Evolutionary conservation across 2,329 filamentous ascomycete species (phyloP), one percentile per base, ranked within the genome.

Genomic region (Epichloe sibirici): DNA sequence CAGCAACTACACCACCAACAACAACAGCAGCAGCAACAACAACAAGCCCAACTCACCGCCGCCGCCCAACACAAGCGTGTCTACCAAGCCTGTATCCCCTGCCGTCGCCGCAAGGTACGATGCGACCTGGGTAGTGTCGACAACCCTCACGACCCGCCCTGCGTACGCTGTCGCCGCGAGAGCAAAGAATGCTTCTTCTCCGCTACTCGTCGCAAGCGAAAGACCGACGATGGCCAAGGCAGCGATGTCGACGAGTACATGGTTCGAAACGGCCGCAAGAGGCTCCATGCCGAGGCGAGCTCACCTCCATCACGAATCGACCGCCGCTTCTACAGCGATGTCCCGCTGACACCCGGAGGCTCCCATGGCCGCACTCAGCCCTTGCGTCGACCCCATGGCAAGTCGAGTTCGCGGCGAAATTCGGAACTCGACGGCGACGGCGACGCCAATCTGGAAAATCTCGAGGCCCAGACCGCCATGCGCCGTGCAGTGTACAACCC

Each of bases 171-270:
- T 67, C 85, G 90, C 51, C 84, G 93, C 59, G 93, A 98, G 74
- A 89, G 85, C 72, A 97, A 97, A 69, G 86, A 95, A 63, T 98
- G 93, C 74, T 95, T 86, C 77, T 98, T 98, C 74, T 95, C 90
- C 57, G 88, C 90, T 21, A 97, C 90, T 35, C 80, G 93, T 49
- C 83, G 93, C 65, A 97, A 97, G 81, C 82, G 90, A 65, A 94
- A 93, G 76, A 78, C 78, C 47, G 81, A 76, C 59, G 74, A 86
- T 59, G 79, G 72, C 61, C 61, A 73, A 38, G 75, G 72, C 51
- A 69, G 69, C 53, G 71, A 74, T 53, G 72, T 73, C 53, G 79
- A 82, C 59, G 84, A 88, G 57, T 88, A 88, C 65, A 80, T 85
- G 54, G 65, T 85, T 35, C 80, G 85, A 60, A 88, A 88, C 67